Percentiles rank a stretch among this genome's conserved stretches.
Conservation (phyloP, 2,329 filamentous ascomycete species). For the Beauveria scarabaeidicola region DNA sequence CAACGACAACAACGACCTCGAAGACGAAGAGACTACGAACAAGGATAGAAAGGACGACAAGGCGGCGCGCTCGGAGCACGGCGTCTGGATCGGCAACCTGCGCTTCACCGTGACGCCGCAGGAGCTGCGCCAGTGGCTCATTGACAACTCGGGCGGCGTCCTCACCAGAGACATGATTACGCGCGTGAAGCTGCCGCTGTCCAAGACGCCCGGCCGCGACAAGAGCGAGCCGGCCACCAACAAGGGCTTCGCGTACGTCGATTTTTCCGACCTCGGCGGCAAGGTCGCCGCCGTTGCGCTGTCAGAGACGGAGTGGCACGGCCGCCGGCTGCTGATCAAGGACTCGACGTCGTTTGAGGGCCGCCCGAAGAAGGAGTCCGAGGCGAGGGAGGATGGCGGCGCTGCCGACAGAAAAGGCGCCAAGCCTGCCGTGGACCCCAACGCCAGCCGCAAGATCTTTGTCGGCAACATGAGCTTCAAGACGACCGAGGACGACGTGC, state of each 20-base stretch:
- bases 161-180: slow-evolving; percentile 68
- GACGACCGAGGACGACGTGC: slow-evolving; percentile 70
- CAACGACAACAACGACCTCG: slow-evolving; percentile 25
- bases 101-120: slow-evolving; percentile 70
- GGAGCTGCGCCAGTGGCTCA: slow-evolving; percentile 73
- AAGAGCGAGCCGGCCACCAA: slow-evolving; percentile 44
- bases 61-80: slow-evolving; percentile 63
- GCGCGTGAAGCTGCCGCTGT: slow-evolving; percentile 68
- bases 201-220: slow-evolving; percentile 37
- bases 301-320: slow-evolving; percentile 71
- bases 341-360: slow-evolving; percentile 84
- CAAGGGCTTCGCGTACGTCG: slow-evolving; percentile 93
- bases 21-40: slow-evolving; percentile 30
- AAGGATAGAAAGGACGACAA: slow-evolving; percentile 29
- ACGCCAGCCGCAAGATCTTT: slow-evolving; percentile 76
- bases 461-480: slow-evolving; percentile 84
- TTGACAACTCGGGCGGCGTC: slow-evolving; percentile 57
- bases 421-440: slow-evolving; percentile 31
- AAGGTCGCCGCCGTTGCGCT: slow-evolving; percentile 72
- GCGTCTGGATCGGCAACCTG: slow-evolving; percentile 94
- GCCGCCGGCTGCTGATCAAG: slow-evolving; percentile 85
- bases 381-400: slow-evolving; percentile 19
- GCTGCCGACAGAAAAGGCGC: slow-evolving; percentile 16
- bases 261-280: slow-evolving; percentile 65
- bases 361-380: slow-evolving; percentile 60